Base-by-base conservation (phyloP, 257 asterid genomes). In the Salvia splendens region DNA sequence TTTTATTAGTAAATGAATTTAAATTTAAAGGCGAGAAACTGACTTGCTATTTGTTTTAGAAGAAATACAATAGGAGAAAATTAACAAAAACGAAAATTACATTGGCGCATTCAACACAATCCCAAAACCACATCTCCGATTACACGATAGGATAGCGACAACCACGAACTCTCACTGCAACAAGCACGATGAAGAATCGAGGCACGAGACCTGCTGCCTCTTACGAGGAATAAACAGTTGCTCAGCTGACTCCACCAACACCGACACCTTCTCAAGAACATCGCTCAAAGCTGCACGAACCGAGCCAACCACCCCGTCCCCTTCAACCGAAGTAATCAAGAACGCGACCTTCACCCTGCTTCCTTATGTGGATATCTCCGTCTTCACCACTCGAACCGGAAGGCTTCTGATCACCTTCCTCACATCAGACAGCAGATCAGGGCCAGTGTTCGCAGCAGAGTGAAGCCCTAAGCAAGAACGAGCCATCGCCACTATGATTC, bases 371-470 rank as follows among this genome's bases (percentile, higher is more conserved):
- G 93, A 92, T 61, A 92, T 79, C 79, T 87, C 91, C 0, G 87
- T 74, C 73, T 84, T 83, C 45, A 81, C 46, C 58, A 92, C 38
- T 24, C 67, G 78, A 17, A 83, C 67, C 0, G 70, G 70, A 46
- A 87, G 86, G 15, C 70, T 72, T 10, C 45, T 72, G 15, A 89
- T 65, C 11, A 80, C 77, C 67, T 72, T 68, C 58, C 80, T 78
- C 48, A 89, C 15, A 35, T 84, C 88, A 28, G 93, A 75, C 57
- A 87, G 48, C 61, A 89, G 82, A 32, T 82, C 84, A 0, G 88
- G 88, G 85, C 65, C 83, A 75, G 73, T 86, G 83, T 17, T 83
- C 87, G 50, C 95, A 92, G 81, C 98, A 92, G 51, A 92, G 76
- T 9, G 93, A 82, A 46, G 93, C 96, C 73, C 54, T 83, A 33